These are phyloP conservation scores for Citrus trifoliata DNA, from an alignment of 345 rosid species.

Conservation along the genomic window DNA sequence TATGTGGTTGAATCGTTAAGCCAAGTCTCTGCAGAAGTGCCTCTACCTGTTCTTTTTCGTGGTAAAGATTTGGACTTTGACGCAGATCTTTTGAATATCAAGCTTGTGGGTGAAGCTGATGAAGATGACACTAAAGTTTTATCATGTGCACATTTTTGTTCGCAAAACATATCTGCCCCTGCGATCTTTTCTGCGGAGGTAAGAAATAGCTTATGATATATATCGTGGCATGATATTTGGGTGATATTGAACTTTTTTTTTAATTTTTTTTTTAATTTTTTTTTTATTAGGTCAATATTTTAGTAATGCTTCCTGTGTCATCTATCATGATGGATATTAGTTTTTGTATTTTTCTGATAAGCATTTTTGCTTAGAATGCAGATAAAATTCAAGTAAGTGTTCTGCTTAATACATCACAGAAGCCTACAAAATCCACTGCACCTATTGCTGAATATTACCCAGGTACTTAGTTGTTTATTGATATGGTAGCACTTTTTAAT, in stretches of 20 bases:
- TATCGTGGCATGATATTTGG: background rate
- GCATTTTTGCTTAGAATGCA: conserved; percentile 72
- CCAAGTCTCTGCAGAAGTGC: conserved; percentile 36
- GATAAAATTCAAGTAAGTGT: conserved; percentile 67
- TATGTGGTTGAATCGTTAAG: conserved; percentile 51
- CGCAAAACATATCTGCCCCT: conserved; percentile 41
- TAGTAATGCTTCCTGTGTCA: background rate
- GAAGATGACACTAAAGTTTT: conserved; percentile 34
- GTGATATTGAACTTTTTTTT: background rate
- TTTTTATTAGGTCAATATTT: conserved; percentile 2
- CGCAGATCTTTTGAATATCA: conserved; percentile 35
- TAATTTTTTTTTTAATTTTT: background rate
- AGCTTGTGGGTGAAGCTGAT: conserved; percentile 39
- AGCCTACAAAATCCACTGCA: conserved; percentile 36
- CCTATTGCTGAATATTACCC: conserved; percentile 76
- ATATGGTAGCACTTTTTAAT: background rate
- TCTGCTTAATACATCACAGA: conserved; percentile 61
- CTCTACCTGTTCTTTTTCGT: conserved; percentile 47
- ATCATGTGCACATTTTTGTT: conserved; percentile 59
- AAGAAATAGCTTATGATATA: conserved; percentile 17
- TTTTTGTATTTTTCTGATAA: conserved; percentile 25
- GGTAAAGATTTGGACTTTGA: conserved; percentile 58
- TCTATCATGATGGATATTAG: conserved; percentile 4
- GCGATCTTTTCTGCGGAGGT: conserved; percentile 58
- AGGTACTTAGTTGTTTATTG: conserved; percentile 38